Percentiles rank a stretch among this genome's conserved stretches.
These are phyloP conservation scores for Decorospora gaudefroyi DNA, from an alignment of 2,329 filamentous ascomycete species.

Conservation along the genomic window DNA sequence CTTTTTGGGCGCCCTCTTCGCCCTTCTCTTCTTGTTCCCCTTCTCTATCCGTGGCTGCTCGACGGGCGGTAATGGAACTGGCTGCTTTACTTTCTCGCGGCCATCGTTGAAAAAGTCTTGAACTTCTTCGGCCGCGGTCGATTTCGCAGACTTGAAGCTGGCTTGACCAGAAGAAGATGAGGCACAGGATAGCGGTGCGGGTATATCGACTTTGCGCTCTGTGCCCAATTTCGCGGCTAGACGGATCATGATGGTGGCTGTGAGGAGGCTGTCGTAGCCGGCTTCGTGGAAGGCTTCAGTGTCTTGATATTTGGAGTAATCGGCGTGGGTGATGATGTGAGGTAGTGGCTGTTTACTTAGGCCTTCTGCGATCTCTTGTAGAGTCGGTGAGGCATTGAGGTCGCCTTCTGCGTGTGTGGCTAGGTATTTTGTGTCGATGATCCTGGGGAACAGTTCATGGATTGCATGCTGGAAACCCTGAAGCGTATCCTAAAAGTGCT, in stretches of 20 bases:
- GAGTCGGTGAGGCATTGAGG: slow-evolving; percentile 55
- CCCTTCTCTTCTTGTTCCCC: slow-evolving; percentile 20
- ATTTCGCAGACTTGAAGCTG: slow-evolving; percentile 6
- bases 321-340: slow-evolving; percentile 41
- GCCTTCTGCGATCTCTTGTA: slow-evolving; percentile 55
- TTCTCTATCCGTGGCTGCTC: slow-evolving; percentile 1
- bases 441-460: slow-evolving; percentile 59
- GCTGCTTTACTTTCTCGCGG: slow-evolving; percentile 21
- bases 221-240: slow-evolving; percentile 58
- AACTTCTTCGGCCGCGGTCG: slow-evolving; percentile 13
- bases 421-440: slow-evolving; percentile 68
- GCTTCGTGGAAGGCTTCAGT: slow-evolving; percentile 60
- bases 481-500: slow-evolving; percentile 49
- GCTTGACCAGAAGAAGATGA: not conserved
- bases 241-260: slow-evolving; percentile 62
- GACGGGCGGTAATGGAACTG: slow-evolving; percentile 22
- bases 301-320: slow-evolving; percentile 50
- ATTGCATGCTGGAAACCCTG: slow-evolving; percentile 59
- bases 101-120: slow-evolving; percentile 22
- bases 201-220: slow-evolving; percentile 21
- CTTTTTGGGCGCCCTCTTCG: slow-evolving; percentile 15
- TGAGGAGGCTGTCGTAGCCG: slow-evolving; percentile 66
- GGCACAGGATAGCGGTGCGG: slow-evolving; percentile 2
- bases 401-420: slow-evolving; percentile 61
- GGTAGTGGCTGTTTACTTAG: slow-evolving; percentile 51